Conservation (phyloP, 1,284 basidiomycete species). For the Fomes fomentarius region DNA sequence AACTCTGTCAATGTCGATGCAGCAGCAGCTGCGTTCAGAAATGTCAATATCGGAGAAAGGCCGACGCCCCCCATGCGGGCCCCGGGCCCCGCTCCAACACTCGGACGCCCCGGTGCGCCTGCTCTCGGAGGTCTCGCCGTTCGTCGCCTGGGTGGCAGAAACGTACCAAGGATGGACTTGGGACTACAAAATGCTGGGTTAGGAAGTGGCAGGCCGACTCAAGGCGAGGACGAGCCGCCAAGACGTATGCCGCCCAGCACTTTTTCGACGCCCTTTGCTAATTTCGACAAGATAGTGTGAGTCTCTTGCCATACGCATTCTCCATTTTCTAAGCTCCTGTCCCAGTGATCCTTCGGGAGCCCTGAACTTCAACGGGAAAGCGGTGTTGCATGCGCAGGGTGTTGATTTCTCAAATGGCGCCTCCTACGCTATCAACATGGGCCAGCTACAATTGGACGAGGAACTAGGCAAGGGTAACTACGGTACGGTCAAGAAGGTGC, state of each 20-base stretch:
- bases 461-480: conserved; percentile 97
- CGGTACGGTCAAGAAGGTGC: conserved; percentile 94
- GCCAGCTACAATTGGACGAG: conserved; percentile 88
- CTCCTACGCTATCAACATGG: conserved; percentile 96
- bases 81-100: conserved; percentile 30
- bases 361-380: conserved; percentile 93
- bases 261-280: conserved; percentile 83
- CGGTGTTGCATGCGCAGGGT: conserved; percentile 88
- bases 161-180: conserved; percentile 67
- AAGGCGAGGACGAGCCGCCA: conserved; percentile 40
- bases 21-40: conserved; percentile 44
- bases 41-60: conserved; percentile 38
- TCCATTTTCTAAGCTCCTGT: neutral
- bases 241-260: conserved; percentile 47
- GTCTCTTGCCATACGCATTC: conserved; percentile 35
- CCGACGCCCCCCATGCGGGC: conserved; percentile 29
- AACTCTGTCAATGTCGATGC: conserved; percentile 39
- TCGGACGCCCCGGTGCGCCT: conserved; percentile 25
- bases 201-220: conserved; percentile 62
- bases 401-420: conserved; percentile 95
- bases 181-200: conserved; percentile 62
- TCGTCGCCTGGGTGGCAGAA: conserved; percentile 44
- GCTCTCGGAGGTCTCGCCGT: conserved; percentile 44
- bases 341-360: conserved; percentile 90
- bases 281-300: conserved; percentile 94